Conservation (phyloP, 306 rosid genomes). For the Rosa multiflora region DNA sequence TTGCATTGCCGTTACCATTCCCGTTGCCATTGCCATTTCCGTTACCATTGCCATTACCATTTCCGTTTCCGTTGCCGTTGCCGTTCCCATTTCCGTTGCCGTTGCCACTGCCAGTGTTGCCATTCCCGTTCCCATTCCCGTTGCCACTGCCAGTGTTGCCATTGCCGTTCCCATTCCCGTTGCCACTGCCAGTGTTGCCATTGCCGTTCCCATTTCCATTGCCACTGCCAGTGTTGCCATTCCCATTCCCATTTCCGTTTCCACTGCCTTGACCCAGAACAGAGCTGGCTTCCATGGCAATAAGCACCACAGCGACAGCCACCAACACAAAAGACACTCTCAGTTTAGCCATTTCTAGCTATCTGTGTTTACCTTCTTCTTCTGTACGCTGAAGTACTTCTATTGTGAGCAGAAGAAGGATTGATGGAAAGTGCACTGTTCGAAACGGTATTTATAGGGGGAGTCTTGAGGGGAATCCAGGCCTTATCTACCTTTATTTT, state of each 20-base stretch:
- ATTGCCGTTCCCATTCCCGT: not conserved
- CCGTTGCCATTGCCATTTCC: not conserved
- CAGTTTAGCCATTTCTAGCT: constrained; percentile 1
- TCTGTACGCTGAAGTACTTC: not conserved
- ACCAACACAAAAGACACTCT: constrained; percentile 1
- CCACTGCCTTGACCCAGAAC: not conserved
- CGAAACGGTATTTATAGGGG: constrained; percentile 6
- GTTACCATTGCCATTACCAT: not conserved
- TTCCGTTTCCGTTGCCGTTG: not conserved
- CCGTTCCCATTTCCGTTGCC: not conserved
- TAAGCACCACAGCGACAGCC: not conserved
- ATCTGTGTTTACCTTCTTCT: not conserved
- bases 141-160: not conserved
- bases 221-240: not conserved
- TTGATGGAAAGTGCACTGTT: not conserved
- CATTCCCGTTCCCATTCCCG: not conserved
- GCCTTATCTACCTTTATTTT: not conserved
- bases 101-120: not conserved
- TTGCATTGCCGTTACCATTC: not conserved
- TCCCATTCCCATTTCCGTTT: not conserved
- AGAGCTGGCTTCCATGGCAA: constrained; percentile 4
- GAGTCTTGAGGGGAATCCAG: not conserved
- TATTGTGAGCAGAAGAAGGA: not conserved
- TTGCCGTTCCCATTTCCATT: not conserved
- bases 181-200: not conserved